Percentiles rank a stretch among this genome's conserved stretches.
These are phyloP conservation scores for Hymenoscyphus repandus DNA, from an alignment of 2,329 filamentous ascomycete species.

Conservation along the genomic window DNA sequence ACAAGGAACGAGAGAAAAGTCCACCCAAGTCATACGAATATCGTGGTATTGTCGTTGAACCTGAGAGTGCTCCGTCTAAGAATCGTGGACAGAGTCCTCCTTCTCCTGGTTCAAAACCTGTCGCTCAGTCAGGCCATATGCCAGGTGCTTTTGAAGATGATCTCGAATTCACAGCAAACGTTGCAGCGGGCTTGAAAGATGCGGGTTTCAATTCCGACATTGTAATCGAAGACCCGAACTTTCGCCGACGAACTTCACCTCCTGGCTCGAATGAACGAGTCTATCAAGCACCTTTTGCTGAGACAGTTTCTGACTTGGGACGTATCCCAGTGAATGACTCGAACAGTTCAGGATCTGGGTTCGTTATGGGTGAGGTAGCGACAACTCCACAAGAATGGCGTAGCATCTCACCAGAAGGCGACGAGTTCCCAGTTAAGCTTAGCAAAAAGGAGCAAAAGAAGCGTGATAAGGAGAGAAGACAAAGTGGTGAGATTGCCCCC, in stretches of 20 bases:
- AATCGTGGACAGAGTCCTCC: constrained; percentile 37
- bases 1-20: constrained; percentile 5
- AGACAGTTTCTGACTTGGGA: constrained; percentile 42
- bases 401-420: constrained; percentile 30
- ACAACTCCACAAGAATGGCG: constrained; percentile 38
- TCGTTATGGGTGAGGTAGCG: constrained; percentile 42
- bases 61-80: constrained; percentile 18
- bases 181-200: constrained; percentile 64
- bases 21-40: constrained; percentile 16
- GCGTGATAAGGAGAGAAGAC: constrained; percentile 36
- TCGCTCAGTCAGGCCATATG: constrained; percentile 41
- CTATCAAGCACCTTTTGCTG: constrained; percentile 46
- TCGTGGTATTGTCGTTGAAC: constrained; percentile 22
- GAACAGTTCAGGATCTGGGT: constrained; percentile 30
- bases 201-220: constrained; percentile 67
- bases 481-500: constrained; percentile 18
- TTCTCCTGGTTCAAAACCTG: constrained; percentile 52
- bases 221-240: constrained; percentile 60
- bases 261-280: constrained; percentile 51
- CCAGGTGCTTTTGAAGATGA: constrained; percentile 64
- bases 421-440: constrained; percentile 27
- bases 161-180: constrained; percentile 61
- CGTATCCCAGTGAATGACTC: constrained; percentile 7
- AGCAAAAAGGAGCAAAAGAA: constrained; percentile 39
- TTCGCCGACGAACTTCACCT: constrained; percentile 58